These are phyloP conservation scores for Lodderomyces metapsilosis DNA, from an alignment of 1,139 yeast genomes.

Conservation along the genomic window DNA sequence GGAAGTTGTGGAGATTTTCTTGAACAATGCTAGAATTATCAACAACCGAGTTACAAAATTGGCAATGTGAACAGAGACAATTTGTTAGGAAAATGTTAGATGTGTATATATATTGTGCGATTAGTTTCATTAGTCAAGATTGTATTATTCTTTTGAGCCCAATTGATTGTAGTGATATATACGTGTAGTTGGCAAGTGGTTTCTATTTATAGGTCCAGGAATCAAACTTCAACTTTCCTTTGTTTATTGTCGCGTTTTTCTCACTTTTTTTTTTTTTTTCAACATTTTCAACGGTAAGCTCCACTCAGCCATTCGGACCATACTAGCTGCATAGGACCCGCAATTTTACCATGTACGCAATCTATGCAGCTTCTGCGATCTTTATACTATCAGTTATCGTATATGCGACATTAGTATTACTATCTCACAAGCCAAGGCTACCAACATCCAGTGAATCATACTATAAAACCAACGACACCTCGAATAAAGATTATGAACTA, in stretches of 20 bases:
- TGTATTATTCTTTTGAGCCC: neutral
- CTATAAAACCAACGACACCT: slow-evolving; percentile 42
- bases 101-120: neutral
- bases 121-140: neutral
- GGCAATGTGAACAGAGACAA: slow-evolving; percentile 19
- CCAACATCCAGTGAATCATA: slow-evolving; percentile 51
- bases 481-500: slow-evolving; percentile 21
- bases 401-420: slow-evolving; percentile 43
- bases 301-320: too few species aligned
- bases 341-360: neutral
- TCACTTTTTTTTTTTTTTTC: neutral
- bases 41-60: slow-evolving; percentile 46
- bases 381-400: slow-evolving; percentile 18
- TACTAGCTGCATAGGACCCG: neutral
- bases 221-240: neutral
- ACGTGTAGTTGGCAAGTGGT: too few species aligned
- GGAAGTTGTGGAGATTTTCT: slow-evolving; percentile 66
- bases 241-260: too few species aligned
- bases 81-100: neutral
- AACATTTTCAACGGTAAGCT: neutral
- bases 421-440: slow-evolving; percentile 66
- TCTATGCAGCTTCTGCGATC: slow-evolving; percentile 10
- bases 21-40: slow-evolving; percentile 64
- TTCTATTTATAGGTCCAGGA: too few species aligned
- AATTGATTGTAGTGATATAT: too few species aligned